Base-by-base conservation (phyloP, 2,329 filamentous ascomycete species). In the Stachybotrys elegans region DNA sequence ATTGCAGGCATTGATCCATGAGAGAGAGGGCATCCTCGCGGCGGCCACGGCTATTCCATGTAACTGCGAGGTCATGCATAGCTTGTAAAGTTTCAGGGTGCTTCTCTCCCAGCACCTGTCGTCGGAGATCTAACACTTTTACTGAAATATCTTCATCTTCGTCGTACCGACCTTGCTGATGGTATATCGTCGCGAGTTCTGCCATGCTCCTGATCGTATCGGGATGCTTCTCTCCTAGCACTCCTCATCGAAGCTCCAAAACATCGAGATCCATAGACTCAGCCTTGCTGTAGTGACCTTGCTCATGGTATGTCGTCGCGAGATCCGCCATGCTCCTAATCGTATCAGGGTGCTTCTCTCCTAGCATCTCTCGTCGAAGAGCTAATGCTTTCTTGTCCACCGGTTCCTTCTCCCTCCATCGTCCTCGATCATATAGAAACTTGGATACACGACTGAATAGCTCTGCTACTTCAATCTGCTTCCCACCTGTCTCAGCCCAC, bases 391-490 rank as follows among this genome's bases (percentile, higher is more conserved):
- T 52, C 20, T 43, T 32, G 43, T 49, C 48, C 16, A 59, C 47
- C 9, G 43, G 27, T 45, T 60, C 57, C 21, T 50, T 55, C 42
- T 58, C 51, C 17, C 49, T 50, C 51, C 42, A 60, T 43, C 51
- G 50, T 20, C 54, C 51, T 36, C 57, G 48, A 3, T 50, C 27
- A 12, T 37, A 43, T 8, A 61, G 45, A 51, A 57, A 62, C 2
- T 36, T 0, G 9, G 52, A 52, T 8, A 58, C 44, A 29, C 42
- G 40, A 7, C 2, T 19, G 20, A 60, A 42, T 20, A 58, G 43
- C 6, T 14, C 21, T 3, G 43, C 45, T 35, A 44, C 42, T 12
- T 45, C 37, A 22, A 46, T 34, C 35, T 51, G 43, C 14, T 48
- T 47, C 14, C 38, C 40, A 43, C 54, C 48, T 2, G 50, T 14